These are phyloP conservation scores for Phycomyces blakesleeanus DNA, from an alignment of 192 early-diverging fungal species.

Conservation along the genomic window DNA sequence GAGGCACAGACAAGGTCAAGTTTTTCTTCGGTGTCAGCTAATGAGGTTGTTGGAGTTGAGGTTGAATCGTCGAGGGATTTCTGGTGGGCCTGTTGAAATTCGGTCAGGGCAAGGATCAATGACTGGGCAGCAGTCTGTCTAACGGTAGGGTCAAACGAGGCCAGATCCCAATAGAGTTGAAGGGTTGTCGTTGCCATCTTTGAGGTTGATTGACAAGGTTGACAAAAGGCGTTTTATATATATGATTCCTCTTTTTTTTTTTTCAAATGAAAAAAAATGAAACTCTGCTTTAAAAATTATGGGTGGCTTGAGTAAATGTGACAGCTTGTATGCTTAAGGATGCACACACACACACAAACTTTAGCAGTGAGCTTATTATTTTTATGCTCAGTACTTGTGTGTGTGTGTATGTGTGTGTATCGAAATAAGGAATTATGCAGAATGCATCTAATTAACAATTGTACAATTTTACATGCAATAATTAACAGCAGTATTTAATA, in stretches of 20 bases:
- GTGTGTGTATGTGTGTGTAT: no score
- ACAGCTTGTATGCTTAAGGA: not conserved
- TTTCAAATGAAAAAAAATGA: not conserved
- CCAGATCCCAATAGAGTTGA: slow-evolving; percentile 42
- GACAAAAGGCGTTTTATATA: not conserved
- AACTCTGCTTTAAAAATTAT: slow-evolving; percentile 2
- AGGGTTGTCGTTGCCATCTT: slow-evolving; percentile 35
- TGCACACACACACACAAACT: no score
- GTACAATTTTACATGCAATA: no score
- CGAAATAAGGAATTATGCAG: no score
- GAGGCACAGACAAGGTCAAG: slow-evolving; percentile 64
- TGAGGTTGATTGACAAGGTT: not conserved
- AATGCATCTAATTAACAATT: no score
- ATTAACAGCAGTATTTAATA: no score
- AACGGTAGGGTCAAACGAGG: slow-evolving; percentile 30
- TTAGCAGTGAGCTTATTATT: no score
- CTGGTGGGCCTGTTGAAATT: slow-evolving; percentile 30
- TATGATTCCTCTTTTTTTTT: not conserved
- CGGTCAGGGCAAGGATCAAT: slow-evolving; percentile 27
- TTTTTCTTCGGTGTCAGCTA: slow-evolving; percentile 55
- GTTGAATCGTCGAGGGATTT: slow-evolving; percentile 2
- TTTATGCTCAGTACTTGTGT: no score
- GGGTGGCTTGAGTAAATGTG: slow-evolving; percentile 2
- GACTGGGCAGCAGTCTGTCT: slow-evolving; percentile 27
- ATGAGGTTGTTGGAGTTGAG: slow-evolving; percentile 12